These are phyloP conservation scores for Drechslerella stenobrocha DNA, from an alignment of 2,329 filamentous ascomycete genomes.

Conservation along the genomic window DNA sequence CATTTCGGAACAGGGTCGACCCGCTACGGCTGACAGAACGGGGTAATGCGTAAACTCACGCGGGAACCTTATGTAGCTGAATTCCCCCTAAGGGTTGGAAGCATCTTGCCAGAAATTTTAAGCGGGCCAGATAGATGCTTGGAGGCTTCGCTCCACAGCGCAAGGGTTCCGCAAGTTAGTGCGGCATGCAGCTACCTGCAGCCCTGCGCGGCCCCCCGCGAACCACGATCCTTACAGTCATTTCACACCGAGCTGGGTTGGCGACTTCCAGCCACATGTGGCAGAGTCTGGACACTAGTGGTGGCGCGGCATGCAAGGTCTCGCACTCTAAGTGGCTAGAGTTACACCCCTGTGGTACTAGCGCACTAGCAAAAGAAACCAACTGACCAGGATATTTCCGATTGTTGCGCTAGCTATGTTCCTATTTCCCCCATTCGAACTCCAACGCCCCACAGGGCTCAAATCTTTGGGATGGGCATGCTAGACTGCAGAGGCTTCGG, in stretches of 20 bases:
- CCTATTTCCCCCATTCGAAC: slow-evolving; percentile 9
- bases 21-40: not conserved
- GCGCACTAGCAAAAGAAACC: slow-evolving; percentile 7
- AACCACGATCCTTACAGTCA: not conserved
- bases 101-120: slow-evolving; percentile 11
- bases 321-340: slow-evolving; percentile 21
- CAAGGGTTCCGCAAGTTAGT: not conserved
- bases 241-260: slow-evolving; percentile 25
- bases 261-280: slow-evolving; percentile 29
- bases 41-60: not conserved
- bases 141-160: not conserved
- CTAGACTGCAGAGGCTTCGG: slow-evolving; percentile 12
- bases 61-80: slow-evolving; percentile 13
- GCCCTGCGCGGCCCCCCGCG: slow-evolving; percentile 12
- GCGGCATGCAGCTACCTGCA: slow-evolving; percentile 14
- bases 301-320: slow-evolving; percentile 16
- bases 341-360: slow-evolving; percentile 24
- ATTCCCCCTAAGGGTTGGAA: slow-evolving; percentile 1
- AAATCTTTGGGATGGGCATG: slow-evolving; percentile 18
- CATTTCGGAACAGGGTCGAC: too few species aligned
- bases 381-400: slow-evolving; percentile 22
- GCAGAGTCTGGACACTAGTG: slow-evolving; percentile 27
- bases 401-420: slow-evolving; percentile 16
- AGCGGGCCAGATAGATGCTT: not conserved
- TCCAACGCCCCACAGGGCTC: slow-evolving; percentile 23